These are phyloP conservation scores for Dianthus caryophyllus DNA, from an alignment of 148 eudicot genomes.

Conservation along the genomic window DNA sequence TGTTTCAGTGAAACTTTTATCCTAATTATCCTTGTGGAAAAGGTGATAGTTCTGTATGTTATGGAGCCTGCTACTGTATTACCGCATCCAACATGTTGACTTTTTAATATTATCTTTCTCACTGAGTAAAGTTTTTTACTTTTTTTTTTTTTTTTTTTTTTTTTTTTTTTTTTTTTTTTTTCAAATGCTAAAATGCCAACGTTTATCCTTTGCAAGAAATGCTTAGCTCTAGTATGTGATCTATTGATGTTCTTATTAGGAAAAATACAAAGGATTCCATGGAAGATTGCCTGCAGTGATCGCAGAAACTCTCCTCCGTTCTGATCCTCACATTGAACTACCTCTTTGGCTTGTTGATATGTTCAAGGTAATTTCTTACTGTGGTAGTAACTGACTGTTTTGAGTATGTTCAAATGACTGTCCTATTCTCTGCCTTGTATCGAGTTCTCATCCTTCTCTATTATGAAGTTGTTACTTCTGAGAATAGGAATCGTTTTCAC, in stretches of 20 bases:
- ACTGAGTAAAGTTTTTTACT: not conserved
- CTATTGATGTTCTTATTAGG: slow-evolving; percentile 36
- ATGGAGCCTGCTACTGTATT: not conserved
- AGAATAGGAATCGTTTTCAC: too few relatives aligned
- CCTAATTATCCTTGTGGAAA: not conserved
- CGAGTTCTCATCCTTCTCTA: not conserved
- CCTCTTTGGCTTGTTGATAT: slow-evolving; percentile 90
- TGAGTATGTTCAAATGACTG: not conserved
- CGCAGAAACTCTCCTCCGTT: slow-evolving; percentile 84
- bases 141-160: too few relatives aligned
- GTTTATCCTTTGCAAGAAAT: not conserved
- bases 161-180: not conserved
- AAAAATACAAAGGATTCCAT: slow-evolving; percentile 65
- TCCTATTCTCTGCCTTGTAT: not conserved
- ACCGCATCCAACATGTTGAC: not conserved
- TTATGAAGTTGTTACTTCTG: too few relatives aligned
- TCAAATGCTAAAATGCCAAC: not conserved
- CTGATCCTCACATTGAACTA: slow-evolving; percentile 82
- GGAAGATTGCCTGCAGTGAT: slow-evolving; percentile 78
- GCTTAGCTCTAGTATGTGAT: not conserved
- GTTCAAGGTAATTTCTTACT: slow-evolving; percentile 65
- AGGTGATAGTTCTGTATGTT: not conserved
- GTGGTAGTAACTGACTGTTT: not conserved
- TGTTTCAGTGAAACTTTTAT: not conserved
- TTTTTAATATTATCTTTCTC: not conserved